A percentile compares a stretch with the other conserved stretches of the same genome.
These are phyloP conservation scores for Phytophthora ramorum DNA, from an alignment of 352 stramenopile genomes.

Conservation along the genomic window DNA sequence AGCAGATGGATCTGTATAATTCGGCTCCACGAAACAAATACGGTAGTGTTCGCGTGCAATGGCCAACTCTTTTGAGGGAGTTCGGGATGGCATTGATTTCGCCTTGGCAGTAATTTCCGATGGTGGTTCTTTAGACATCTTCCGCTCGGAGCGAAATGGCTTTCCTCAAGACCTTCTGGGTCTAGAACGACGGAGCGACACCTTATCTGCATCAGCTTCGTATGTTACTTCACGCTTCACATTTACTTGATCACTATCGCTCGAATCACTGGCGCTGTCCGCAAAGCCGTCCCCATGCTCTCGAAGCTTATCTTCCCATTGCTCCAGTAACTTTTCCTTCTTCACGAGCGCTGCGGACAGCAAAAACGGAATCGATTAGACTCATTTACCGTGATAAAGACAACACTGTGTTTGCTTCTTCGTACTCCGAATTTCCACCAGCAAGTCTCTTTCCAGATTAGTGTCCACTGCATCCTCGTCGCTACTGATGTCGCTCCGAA, in stretches of 20 bases:
- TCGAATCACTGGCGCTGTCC: not conserved
- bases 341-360: slow-evolving; percentile 31
- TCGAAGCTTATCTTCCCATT: slow-evolving; percentile 31
- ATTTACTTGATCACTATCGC: not conserved
- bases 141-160: not conserved
- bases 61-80: not conserved
- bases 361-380: not conserved
- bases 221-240: slow-evolving; percentile 9
- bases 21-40: slow-evolving; percentile 41
- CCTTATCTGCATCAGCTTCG: slow-evolving; percentile 2
- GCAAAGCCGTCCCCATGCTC: slow-evolving; percentile 10
- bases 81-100: not conserved
- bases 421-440: slow-evolving; percentile 32
- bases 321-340: slow-evolving; percentile 40
- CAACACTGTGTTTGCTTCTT: not conserved
- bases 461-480: slow-evolving; percentile 16
- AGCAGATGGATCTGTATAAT: slow-evolving; percentile 40
- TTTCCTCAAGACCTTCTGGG: not conserved
- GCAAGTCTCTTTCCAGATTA: slow-evolving; percentile 30
- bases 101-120: not conserved
- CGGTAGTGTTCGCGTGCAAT: slow-evolving; percentile 30
- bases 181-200: not conserved
- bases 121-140: not conserved
- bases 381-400: not conserved
- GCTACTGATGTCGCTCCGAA: not conserved